Base-by-base conservation (phyloP, 495 filamentous ascomycete species). In the Aspergillus steynii region DNA sequence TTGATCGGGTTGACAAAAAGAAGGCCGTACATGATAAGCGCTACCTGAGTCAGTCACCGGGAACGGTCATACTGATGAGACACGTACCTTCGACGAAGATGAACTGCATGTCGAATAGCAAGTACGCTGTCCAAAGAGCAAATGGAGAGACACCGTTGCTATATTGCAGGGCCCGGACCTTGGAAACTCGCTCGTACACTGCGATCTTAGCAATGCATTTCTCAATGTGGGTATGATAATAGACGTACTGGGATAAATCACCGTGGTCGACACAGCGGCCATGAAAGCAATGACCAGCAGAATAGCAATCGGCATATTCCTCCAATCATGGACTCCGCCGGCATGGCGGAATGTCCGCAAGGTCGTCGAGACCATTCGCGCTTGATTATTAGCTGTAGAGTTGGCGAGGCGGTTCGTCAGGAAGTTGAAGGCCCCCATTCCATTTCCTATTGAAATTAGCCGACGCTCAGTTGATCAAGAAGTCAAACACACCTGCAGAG, bases 1-100 rank as follows among this genome's bases (percentile, higher is more conserved):
- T 58, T 29, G 5, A 29, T 50, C 4, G 56, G 56, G 4, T 15
- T 58, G 9, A 58, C 25, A 25, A 48, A 58, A 3, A 58, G 56
- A 14, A 50, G n/a, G 7, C 56, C 56, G 25, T 14, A 26, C 8
- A 50, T n/a, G 12, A 50, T 20, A 1, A 50, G n/a, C 5, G 25
- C 49, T 50, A 42, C 7, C 3, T 15, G 20, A 1, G 49, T 50
- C 28, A 50, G 20, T 26, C 26, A 26, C 49, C 10, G n/a, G n/a
- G 1, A 26, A 14, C 1, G 12, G n/a, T 1, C 2, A 20, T 20
- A 20, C 20, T 20, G 20, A 25, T 9, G 9, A 26, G 15, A 50
- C 14, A 29, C 8, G 8, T 50, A 50, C 49, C 49, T 50, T 50
- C 49, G 20, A 50, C 5, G 15, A 50, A 14, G 5, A 50, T 50